phyloP scores from a whole-genome alignment of 2,329 filamentous ascomycete genomes.

The Hypoxylon rubiginosum region DNA sequence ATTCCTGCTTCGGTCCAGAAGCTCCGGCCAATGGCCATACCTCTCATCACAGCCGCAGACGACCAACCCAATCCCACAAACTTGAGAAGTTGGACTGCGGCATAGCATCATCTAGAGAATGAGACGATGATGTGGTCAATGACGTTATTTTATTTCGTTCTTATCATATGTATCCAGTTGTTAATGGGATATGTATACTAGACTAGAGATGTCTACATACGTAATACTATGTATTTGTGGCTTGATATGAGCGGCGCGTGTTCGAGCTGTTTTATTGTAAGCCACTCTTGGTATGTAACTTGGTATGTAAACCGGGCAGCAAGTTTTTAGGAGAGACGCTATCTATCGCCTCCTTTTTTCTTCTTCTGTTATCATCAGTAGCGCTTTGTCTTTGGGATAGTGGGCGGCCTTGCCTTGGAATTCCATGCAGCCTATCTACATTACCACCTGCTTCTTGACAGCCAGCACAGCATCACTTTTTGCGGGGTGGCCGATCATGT shows the following conservation, averaged over 20 bases:
- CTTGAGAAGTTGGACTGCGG: too few relatives aligned
- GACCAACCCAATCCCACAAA: too few relatives aligned
- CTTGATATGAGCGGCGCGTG: constrained; percentile 16
- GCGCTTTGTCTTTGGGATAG: neutral
- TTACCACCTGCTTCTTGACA: constrained; percentile 34
- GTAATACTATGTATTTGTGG: constrained; percentile 33
- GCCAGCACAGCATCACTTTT: constrained; percentile 26
- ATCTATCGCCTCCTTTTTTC: neutral
- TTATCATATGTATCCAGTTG: neutral
- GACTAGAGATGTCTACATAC: constrained; percentile 4
- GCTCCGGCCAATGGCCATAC: constrained; percentile 4
- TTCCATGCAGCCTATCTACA: constrained; percentile 31
- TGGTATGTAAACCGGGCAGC: too few relatives aligned
- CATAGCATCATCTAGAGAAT: too few relatives aligned
- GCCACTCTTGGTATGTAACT: too few relatives aligned
- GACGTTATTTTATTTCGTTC: too few relatives aligned
- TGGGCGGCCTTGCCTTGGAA: constrained; percentile 20
- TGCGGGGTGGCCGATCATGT: constrained; percentile 29
- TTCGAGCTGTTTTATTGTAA: neutral
- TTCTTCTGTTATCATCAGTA: neutral
- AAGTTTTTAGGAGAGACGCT: too few relatives aligned
- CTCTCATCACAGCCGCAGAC: too few relatives aligned
- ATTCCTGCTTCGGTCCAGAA: constrained; percentile 11
- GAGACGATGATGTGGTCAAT: too few relatives aligned
- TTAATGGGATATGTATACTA: too few relatives aligned